phyloP scores from a whole-genome alignment of 768 basidiomycete genomes.

The Pisolithus tinctorius region DNA sequence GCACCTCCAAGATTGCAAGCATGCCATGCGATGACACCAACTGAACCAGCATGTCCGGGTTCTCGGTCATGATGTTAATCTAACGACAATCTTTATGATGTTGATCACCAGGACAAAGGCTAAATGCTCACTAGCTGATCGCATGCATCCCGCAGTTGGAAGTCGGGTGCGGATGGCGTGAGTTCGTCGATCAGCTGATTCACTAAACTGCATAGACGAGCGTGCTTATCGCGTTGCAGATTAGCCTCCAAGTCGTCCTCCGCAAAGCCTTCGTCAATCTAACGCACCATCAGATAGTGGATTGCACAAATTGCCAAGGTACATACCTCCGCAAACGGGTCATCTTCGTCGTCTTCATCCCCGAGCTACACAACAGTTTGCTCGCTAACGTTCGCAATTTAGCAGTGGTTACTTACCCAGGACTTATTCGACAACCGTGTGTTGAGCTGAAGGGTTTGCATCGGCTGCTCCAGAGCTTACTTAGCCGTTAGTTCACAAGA shows the following conservation, averaged over 20 bases:
- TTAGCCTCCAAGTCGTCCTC: slow-evolving; percentile 92
- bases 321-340: slow-evolving; percentile 89
- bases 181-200: slow-evolving; percentile 85
- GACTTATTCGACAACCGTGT: slow-evolving; percentile 85
- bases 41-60: slow-evolving; percentile 81
- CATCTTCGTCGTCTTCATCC: slow-evolving; percentile 85
- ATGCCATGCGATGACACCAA: slow-evolving; percentile 91
- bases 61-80: slow-evolving; percentile 70
- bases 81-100: slow-evolving; percentile 24
- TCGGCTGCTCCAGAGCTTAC: slow-evolving; percentile 50
- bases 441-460: slow-evolving; percentile 77
- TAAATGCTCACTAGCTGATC: slow-evolving; percentile 67
- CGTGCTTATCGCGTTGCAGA: slow-evolving; percentile 88
- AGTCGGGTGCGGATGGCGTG: slow-evolving; percentile 73
- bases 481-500: slow-evolving; percentile 2
- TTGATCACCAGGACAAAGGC: background rate
- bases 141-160: slow-evolving; percentile 76
- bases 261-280: slow-evolving; percentile 91
- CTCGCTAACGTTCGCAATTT: slow-evolving; percentile 1
- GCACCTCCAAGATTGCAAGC: slow-evolving; percentile 88
- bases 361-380: slow-evolving; percentile 42
- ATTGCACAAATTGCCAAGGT: background rate
- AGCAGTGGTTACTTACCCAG: slow-evolving; percentile 49
- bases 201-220: slow-evolving; percentile 74
- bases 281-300: slow-evolving; percentile 3